Evolutionary conservation across 345 rosid species (phyloP), one percentile per base, ranked within the genome.

Genomic region (Cardamine chenopodiifolia): DNA sequence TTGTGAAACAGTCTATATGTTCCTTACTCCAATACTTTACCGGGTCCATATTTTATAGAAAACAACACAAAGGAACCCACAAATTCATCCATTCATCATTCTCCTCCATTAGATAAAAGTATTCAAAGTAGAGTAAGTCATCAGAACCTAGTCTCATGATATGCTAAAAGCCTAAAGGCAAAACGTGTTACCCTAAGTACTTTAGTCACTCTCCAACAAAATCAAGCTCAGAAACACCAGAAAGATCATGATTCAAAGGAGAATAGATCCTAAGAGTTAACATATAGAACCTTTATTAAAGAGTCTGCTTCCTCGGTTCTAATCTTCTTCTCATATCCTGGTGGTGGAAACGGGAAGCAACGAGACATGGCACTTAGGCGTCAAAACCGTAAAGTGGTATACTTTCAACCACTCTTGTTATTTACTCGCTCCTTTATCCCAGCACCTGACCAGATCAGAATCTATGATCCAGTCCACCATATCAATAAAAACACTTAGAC

Each of bases 301-400:
- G 84, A 64, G 85, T 87, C 94, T 9, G 78, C 49, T 34, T 80
- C 87, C 26, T 87, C 85, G 45, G 80, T 73, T 65, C 79, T 80
- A 74, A 84, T 75, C 90, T 90, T 87, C 93, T 87, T 90, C 83
- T 83, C 94, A 83, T 92, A 95, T 83, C 99, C 99, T 45, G 97
- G 94, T 19, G 98, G 99, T 19, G 97, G 97, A 77, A 95, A 92
- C 10, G 98, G 97, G 81, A 95, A 95, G 91, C 99, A 92, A 82
- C 98, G 99, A 86, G 99, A 95, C 99, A 95, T 95, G 80, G 84
- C 90, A 84, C 71, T 35, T 39, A 15, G 50, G 63, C 82, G 66
- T 34, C 59, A 54, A 77, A 69, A 50, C 61, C 25, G 61, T 23
- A 62, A 76, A 81, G 81, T 70, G 76, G 83, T 59, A 62, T 62